Conservation (phyloP, 2,329 filamentous ascomycete species). For the Xylaria sp. region DNA sequence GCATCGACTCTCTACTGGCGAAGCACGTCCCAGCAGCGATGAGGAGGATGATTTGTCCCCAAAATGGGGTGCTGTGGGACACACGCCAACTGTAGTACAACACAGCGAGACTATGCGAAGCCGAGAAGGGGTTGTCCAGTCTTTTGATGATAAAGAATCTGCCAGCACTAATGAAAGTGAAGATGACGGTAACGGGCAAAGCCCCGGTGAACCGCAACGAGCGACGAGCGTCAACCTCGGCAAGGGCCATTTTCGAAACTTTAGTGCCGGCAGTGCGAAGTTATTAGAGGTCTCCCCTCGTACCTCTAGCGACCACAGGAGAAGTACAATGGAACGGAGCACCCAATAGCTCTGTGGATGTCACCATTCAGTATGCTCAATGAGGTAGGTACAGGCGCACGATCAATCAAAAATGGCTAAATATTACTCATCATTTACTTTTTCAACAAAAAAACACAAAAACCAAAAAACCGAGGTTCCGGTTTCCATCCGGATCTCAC, state of each 20-base stretch:
- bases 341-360: conserved; percentile 39
- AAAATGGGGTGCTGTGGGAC: conserved; percentile 64
- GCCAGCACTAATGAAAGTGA: conserved; percentile 48
- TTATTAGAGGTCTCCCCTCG: conserved; percentile 73
- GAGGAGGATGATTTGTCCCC: conserved; percentile 64
- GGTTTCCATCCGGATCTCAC: conserved; percentile 17
- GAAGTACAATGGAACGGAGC: conserved; percentile 47
- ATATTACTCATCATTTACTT: conserved; percentile 47
- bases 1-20: conserved; percentile 58
- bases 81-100: conserved; percentile 61
- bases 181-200: conserved; percentile 42
- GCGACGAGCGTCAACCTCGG: conserved; percentile 77
- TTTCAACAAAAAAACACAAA: not conserved
- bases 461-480: conserved; percentile 4
- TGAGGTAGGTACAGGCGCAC: conserved; percentile 29
- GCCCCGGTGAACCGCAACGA: conserved; percentile 60
- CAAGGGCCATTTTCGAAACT: conserved; percentile 72
- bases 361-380: conserved; percentile 22
- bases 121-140: conserved; percentile 60
- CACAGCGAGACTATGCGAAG: conserved; percentile 60
- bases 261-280: conserved; percentile 82
- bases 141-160: conserved; percentile 48
- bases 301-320: conserved; percentile 62
- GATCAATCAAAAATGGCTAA: conserved; percentile 38
- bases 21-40: conserved; percentile 67